Evolutionary conservation across 2,329 filamentous ascomycete species (phyloP).

Genomic region (Zymoseptoria crescenta): DNA sequence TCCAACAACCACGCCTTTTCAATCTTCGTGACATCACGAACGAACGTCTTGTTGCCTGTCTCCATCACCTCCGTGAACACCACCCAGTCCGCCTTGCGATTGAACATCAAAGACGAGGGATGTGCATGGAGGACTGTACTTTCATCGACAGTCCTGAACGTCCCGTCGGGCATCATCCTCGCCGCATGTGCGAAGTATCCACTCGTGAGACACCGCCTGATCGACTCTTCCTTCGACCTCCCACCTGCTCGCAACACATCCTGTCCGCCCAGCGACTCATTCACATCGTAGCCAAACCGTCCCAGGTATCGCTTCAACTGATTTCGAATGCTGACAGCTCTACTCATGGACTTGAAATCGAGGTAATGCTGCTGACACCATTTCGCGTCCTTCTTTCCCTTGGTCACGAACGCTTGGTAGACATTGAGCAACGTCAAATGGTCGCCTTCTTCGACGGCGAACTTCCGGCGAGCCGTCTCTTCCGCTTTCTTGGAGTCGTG

Average conservation of each 20-base stretch:
- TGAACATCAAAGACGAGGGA: conserved; percentile 90
- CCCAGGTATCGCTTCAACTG: conserved; percentile 85
- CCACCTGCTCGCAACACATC: conserved; percentile 34
- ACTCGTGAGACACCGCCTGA: conserved; percentile 74
- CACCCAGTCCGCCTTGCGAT: conserved; percentile 93
- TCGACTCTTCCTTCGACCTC: conserved; percentile 56
- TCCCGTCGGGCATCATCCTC: conserved; percentile 87
- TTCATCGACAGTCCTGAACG: conserved; percentile 76
- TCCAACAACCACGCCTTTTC: conserved; percentile 88
- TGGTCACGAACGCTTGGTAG: conserved; percentile 81
- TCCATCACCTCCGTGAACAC: conserved; percentile 92
- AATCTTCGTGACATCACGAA: conserved; percentile 86
- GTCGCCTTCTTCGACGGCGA: conserved; percentile 88
- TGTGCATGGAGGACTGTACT: conserved; percentile 75
- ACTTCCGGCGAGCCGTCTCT: conserved; percentile 68
- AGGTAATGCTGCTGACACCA: conserved; percentile 84
- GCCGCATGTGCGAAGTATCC: conserved; percentile 93
- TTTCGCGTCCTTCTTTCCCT: conserved; percentile 70
- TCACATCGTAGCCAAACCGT: conserved; percentile 65
- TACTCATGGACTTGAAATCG: conserved; percentile 75
- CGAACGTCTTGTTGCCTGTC: conserved; percentile 78
- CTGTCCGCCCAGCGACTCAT: conserved; percentile 49
- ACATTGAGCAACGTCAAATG: conserved; percentile 88
- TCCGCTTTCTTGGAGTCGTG: conserved; percentile 68
- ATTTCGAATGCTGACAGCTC: conserved; percentile 75